These are phyloP conservation scores for Punctularia strigosozonata DNA, from an alignment of 768 basidiomycete species.

Conservation along the genomic window DNA sequence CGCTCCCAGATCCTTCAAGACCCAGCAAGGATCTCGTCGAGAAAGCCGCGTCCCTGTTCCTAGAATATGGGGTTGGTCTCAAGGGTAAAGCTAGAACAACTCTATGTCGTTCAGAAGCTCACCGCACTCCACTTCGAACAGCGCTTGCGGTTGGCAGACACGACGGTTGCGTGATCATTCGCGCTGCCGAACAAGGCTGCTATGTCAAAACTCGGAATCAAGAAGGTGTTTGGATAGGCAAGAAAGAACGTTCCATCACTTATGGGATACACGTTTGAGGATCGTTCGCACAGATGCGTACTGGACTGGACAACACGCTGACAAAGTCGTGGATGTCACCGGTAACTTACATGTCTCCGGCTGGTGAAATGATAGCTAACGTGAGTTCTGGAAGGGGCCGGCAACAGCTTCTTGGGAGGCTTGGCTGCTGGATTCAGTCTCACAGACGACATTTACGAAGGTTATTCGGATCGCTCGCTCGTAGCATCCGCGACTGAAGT, in stretches of 20 bases:
- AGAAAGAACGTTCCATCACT: too few species aligned
- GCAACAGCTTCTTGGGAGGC: constrained; percentile 82
- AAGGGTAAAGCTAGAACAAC: too few species aligned
- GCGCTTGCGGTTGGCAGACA: too few species aligned
- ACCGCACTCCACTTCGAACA: too few species aligned
- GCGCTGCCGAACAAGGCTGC: constrained; percentile 64
- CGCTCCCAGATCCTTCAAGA: constrained; percentile 34
- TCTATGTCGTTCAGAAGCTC: too few species aligned
- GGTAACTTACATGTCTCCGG: constrained; percentile 28
- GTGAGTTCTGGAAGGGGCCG: constrained; percentile 50
- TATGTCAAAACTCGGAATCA: constrained; percentile 37
- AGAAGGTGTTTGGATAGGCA: constrained; percentile 50
- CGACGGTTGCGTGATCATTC: constrained; percentile 60
- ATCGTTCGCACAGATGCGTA: too few species aligned
- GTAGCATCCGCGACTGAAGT: background rate
- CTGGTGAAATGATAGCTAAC: constrained; percentile 1
- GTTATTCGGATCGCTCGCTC: constrained; percentile 25
- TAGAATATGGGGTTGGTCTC: constrained; percentile 45
- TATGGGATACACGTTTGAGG: too few species aligned
- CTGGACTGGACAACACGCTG: constrained; percentile 39
- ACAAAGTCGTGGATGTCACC: constrained; percentile 69
- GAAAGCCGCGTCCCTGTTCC: constrained; percentile 50
- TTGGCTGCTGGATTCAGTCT: constrained; percentile 60
- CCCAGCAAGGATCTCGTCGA: constrained; percentile 48
- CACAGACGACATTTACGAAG: constrained; percentile 48